Conservation (phyloP, 2,329 filamentous ascomycete genomes). For the Dactylellina haptotyla region DNA sequence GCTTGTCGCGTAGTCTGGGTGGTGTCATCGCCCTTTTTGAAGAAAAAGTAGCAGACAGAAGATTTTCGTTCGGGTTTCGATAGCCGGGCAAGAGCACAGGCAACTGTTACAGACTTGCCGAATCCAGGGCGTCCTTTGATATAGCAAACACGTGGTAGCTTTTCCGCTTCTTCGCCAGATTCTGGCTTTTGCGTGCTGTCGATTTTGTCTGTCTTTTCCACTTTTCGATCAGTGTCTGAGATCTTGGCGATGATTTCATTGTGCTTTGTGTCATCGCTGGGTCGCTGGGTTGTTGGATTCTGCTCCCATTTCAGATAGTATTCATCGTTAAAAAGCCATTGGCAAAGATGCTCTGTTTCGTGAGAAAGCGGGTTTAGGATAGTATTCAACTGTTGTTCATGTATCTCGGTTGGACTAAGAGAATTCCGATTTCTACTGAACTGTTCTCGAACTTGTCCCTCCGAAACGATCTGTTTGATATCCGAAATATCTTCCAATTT, state of each 20-base stretch:
- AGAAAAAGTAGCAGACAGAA: constrained; percentile 50
- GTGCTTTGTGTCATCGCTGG: background rate
- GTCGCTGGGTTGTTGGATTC: background rate
- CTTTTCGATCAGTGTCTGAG: constrained; percentile 1
- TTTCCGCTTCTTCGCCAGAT: constrained; percentile 11
- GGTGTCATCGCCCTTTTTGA: constrained; percentile 48
- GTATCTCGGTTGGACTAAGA: constrained; percentile 26
- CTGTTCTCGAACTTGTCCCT: constrained; percentile 34
- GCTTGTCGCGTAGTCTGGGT: constrained; percentile 33
- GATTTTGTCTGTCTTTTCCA: background rate
- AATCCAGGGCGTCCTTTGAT: constrained; percentile 47
- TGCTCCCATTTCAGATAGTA: constrained; percentile 40
- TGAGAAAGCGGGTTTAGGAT: constrained; percentile 42
- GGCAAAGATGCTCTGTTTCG: constrained; percentile 43
- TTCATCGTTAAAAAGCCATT: constrained; percentile 46
- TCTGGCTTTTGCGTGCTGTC: background rate
- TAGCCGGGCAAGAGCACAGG: constrained; percentile 34
- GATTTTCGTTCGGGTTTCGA: constrained; percentile 43
- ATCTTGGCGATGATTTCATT: background rate
- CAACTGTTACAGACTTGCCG: constrained; percentile 49
- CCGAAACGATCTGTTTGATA: constrained; percentile 46
- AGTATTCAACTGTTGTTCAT: constrained; percentile 38
- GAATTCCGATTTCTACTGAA: constrained; percentile 29
- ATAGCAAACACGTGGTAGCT: constrained; percentile 43
- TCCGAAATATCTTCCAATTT: constrained; percentile 49